Evolutionary conservation across 441 rosid species (phyloP).

Genomic region (Corymbia citriodora): DNA sequence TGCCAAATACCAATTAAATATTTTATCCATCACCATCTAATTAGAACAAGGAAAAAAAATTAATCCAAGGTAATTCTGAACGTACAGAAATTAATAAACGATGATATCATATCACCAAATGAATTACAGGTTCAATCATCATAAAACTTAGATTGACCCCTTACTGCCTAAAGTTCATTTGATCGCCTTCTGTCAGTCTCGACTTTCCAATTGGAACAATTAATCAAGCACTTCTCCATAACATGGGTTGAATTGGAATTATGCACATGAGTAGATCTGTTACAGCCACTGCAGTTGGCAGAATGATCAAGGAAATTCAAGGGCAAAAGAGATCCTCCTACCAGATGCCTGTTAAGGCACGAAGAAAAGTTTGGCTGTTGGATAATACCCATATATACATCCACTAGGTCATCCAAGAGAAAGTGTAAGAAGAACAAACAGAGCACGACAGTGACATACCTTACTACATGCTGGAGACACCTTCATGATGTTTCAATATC

Average conservation of each 20-base stretch:
- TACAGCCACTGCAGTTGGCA: not conserved
- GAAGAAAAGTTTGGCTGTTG: not conserved
- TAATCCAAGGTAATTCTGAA: not conserved
- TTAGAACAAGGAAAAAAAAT: not conserved
- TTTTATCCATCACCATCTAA: not conserved
- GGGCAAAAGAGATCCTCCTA: not conserved
- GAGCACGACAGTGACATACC: not conserved
- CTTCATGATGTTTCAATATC: not conserved
- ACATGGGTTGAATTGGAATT: not conserved
- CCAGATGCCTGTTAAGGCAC: not conserved
- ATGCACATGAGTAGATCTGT: not conserved
- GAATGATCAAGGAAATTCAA: not conserved
- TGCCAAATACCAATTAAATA: not conserved
- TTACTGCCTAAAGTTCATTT: not conserved
- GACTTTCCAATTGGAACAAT: not conserved
- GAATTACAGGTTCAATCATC: not conserved
- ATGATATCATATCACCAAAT: not conserved
- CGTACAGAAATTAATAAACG: not conserved
- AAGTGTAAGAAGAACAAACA: not conserved
- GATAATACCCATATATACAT: not conserved
- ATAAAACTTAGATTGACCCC: not conserved
- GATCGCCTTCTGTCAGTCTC: not conserved
- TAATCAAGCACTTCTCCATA: not conserved
- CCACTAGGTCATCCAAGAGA: not conserved
- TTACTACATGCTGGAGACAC: not conserved